Evolutionary conservation across 2,329 filamentous ascomycete genomes (phyloP), one percentile per base, ranked within the genome.

Genomic region (Curvularia eragrostidis): DNA sequence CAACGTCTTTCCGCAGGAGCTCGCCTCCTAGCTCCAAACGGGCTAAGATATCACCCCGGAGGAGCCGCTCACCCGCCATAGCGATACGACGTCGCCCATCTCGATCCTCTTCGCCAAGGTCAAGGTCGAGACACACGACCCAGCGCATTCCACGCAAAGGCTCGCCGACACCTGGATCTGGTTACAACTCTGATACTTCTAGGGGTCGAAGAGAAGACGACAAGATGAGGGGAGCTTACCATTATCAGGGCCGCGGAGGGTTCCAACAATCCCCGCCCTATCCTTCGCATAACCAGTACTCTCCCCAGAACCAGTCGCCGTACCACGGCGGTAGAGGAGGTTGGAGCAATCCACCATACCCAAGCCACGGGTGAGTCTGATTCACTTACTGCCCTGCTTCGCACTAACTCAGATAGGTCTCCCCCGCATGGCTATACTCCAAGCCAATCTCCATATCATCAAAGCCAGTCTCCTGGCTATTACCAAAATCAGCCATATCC

Each of bases 281-380:
- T 65, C 78, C 80, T 62, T 81, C 82, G 21, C 82, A 85, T 19
- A 82, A 84, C 64, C 85, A 86, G 64, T 83, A 82, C 44, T 89
- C 87, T 18, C 86, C 88, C n/a, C 83, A 83, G 58, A 80, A 81
- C 9, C 83, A 85, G 42, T 88, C 87, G 38, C 86, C 87, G 13
- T 86, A 89, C 69, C 80, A 80, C 36, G 78, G 79, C 61, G 80
- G 80, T 48, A 80, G 85, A 73, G 83, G 83, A 28, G 81, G 80
- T 50, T 85, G 85, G 82, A 77, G 75, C 59, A 81, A 80, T 19
- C 82, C 73, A 41, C 51, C 69, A 61, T 54, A 82, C 65, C 75
- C 78, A 30, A 79, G 76, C 52, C 80, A 83, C 69, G 78, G 81
- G 85, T 86, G 78, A 77, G 80, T 76, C 15, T 15, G 30, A 23